Conservation (phyloP, 805 yeast species). For the Scheffersomyces stipitis region DNA sequence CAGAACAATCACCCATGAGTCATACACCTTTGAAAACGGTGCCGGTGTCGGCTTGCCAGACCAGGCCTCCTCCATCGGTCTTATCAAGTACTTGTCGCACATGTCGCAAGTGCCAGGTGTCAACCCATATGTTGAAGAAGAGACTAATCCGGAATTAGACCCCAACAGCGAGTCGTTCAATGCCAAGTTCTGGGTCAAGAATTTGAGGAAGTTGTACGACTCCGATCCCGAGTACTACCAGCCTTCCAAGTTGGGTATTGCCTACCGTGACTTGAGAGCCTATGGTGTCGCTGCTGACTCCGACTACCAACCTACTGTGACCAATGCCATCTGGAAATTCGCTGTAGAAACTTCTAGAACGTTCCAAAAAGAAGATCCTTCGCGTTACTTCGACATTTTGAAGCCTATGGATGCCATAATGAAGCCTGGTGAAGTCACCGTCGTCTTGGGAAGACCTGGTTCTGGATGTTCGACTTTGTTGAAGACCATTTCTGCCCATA, state of each 20-base stretch:
- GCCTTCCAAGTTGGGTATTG: conserved; percentile 59
- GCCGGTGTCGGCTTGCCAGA: not conserved
- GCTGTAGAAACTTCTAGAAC: conserved; percentile 15
- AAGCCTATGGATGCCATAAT: conserved; percentile 36
- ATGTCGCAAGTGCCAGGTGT: conserved; percentile 56
- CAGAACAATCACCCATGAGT: conserved; percentile 15
- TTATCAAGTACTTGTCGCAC: conserved; percentile 42
- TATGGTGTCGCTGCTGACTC: conserved; percentile 67
- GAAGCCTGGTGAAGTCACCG: conserved; percentile 40
- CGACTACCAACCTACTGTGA: conserved; percentile 62
- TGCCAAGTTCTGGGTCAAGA: conserved; percentile 67
- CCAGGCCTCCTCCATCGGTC: conserved; percentile 18
- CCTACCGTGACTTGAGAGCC: conserved; percentile 58
- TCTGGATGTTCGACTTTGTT: conserved; percentile 42
- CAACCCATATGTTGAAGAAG: conserved; percentile 29
- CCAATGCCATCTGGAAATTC: conserved; percentile 35
- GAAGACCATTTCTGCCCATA: conserved; percentile 37
- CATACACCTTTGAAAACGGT: not conserved
- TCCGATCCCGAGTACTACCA: conserved; percentile 63
- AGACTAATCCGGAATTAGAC: conserved; percentile 38
- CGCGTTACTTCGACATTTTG: conserved; percentile 30
- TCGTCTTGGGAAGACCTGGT: conserved; percentile 43
- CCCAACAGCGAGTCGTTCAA: conserved; percentile 60
- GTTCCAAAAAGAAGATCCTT: conserved; percentile 19
- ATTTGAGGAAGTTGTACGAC: conserved; percentile 51